Evolutionary conservation across 805 yeast genomes (phyloP), one percentile per base, ranked within the genome.

Genomic region (Wickerhamomyces chambardii): DNA sequence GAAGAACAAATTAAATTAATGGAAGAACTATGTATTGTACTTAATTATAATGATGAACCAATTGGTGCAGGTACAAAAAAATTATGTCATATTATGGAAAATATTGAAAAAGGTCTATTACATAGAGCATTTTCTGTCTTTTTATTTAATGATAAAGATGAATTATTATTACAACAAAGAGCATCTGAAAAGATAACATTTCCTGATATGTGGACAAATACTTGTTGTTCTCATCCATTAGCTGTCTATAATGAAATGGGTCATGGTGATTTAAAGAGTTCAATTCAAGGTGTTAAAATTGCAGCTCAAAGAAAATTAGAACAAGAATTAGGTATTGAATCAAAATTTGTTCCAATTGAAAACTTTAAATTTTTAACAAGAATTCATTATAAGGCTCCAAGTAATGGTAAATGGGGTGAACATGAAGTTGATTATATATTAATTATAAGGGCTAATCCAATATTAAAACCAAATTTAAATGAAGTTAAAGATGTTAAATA

Each of bases 71-170:
- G 90, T 14, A 84, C 96, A 35, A 92, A 92, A 60, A 92, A 90
- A 59, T 61, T 84, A 33, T 84, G 96, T 45, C 94, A 84, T 52
- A 61, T 92, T 36, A 84, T 87, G 95, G 70, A 71, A 30, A 89
- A 89, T 58, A 92, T 92, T 50, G 68, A 87, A 35, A 63, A 66
- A 42, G 98, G 98, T 4, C 67, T 92, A 33, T 67, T 92, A 40
- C 99, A 92, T 62, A 75, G 99, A 47, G 97, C 97, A 1, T 92
- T 92, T 55, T 84, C 95, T 18, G 96, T 89, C n/a, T 92, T 92
- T 50, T 62, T 90, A 36, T 92, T 92, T 66, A 81, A 87, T 57
- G 73, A 73, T 17, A 74, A 84, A 31, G 77, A 78, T 39, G 70
- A 82, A 59, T 69, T 92, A 42, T 68, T 92, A 39, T 67, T 92